Base-by-base conservation (phyloP, 495 filamentous ascomycete genomes). In the Penicillium silybi region DNA sequence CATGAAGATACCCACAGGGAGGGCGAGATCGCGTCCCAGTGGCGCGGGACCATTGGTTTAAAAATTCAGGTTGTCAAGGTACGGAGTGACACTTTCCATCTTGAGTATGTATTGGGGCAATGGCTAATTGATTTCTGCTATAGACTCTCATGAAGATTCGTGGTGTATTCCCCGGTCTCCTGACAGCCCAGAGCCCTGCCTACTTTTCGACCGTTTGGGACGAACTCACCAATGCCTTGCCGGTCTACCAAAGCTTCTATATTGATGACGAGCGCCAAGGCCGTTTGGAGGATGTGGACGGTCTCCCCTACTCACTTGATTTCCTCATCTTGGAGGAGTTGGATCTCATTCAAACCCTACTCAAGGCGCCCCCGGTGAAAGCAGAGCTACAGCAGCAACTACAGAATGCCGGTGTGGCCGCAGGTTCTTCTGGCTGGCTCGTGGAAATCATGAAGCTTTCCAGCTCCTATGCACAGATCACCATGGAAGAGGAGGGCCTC, bases 301-400 rank as follows among this genome's bases (percentile, higher is more conserved):
- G 86, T 20, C 77, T 98, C n/a, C 90, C 95, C 0, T 95, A 92
- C 67, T 92, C 90, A 0, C 77, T 98, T n/a, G 93, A 98, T 66
- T 90, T 95, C 58, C 79, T 97, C 37, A 82, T 97, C 7, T 65
- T 97, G 27, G 93, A 98, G 64, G 90, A 97, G 55, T 75, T 98
- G 10, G 93, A 98, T 66, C 88, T 97, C 54, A 84, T 97, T 54
- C 91, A 95, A 61, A 83, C 87, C 38, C 86, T 92, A 56, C 70
- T 97, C 46, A 84, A 88, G 46, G 90, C 90, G 7, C 80, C 85
- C 6, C 87, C 88, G 2, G 89, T 98, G 15, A 90, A 88, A 51
- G 85, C 87, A 58, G 88, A 96, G 66, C 79, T 96, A 18, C 82
- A 89, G 53, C 75, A 81, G 47, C 85, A 93, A 63, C 69, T 96